A percentile compares a stretch with the other conserved stretches of the same genome.
phyloP scores from a whole-genome alignment of 768 basidiomycete genomes.

The Leccinum boreale region DNA sequence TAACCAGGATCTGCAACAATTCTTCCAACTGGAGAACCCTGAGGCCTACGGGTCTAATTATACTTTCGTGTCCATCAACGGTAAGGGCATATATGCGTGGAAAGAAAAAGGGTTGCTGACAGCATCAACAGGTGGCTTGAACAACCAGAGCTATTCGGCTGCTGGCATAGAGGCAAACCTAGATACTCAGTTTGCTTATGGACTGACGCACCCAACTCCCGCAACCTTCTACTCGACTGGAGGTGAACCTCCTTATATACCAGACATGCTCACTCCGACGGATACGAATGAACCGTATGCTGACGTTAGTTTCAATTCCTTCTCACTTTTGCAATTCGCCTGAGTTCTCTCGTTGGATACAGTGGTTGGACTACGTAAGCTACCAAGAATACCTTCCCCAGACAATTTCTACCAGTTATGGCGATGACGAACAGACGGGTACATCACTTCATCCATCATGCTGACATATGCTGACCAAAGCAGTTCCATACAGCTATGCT shows the following conservation, averaged over 20 bases:
- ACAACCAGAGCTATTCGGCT: slow-evolving; percentile 49
- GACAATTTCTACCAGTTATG: slow-evolving; percentile 71
- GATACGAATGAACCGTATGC: slow-evolving; percentile 51
- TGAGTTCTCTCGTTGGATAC: slow-evolving; percentile 9
- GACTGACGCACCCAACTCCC: slow-evolving; percentile 59
- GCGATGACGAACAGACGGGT: slow-evolving; percentile 72
- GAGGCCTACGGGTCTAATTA: slow-evolving; percentile 49
- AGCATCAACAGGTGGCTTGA: slow-evolving; percentile 47
- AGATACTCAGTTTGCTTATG: slow-evolving; percentile 66
- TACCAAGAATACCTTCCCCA: slow-evolving; percentile 45
- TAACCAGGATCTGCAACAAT: slow-evolving; percentile 46
- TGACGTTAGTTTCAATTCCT: slow-evolving; percentile 30
- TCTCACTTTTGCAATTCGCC: neutral
- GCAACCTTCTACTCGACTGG: slow-evolving; percentile 60
- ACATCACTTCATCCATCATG: neutral
- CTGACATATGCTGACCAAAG: neutral
- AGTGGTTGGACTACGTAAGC: slow-evolving; percentile 66
- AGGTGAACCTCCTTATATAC: slow-evolving; percentile 58
- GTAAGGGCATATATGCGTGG: slow-evolving; percentile 27
- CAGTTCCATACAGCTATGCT: slow-evolving; percentile 58
- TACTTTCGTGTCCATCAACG: slow-evolving; percentile 52
- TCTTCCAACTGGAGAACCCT: slow-evolving; percentile 48
- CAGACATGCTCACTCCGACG: slow-evolving; percentile 40
- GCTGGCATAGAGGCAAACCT: slow-evolving; percentile 67
- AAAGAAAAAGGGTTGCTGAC: slow-evolving; percentile 4